These are phyloP conservation scores for Solanum aculeatissimum DNA, from an alignment of 305 asterid genomes.

Conservation along the genomic window DNA sequence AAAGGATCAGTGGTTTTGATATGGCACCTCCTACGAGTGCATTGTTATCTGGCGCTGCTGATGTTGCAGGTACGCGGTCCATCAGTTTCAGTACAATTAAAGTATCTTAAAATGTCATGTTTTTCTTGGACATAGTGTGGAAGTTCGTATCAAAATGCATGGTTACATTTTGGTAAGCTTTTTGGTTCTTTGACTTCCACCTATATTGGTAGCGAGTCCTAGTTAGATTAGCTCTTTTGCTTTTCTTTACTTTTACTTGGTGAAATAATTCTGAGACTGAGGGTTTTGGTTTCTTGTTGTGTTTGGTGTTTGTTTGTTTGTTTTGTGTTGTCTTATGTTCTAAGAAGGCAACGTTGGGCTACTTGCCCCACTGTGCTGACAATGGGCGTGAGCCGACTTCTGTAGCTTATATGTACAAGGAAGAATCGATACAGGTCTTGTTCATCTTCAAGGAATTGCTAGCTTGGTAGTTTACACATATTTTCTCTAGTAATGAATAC, in stretches of 20 bases:
- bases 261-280: conserved; percentile 62
- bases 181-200: conserved; percentile 41
- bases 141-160: conserved; percentile 62
- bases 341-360: conserved; percentile 99
- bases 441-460: conserved; percentile 91
- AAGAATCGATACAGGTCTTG: conserved; percentile 90
- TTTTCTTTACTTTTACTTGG: conserved; percentile 50
- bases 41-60: conserved; percentile 52
- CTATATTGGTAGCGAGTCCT: conserved; percentile 28
- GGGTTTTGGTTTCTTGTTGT: conserved; percentile 90
- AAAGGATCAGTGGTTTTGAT: conserved; percentile 98
- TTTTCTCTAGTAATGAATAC: conserved; percentile 1
- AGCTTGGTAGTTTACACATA: conserved; percentile 54
- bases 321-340: conserved; percentile 85
- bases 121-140: conserved; percentile 69
- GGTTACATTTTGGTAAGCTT: conserved; percentile 91
- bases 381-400: conserved; percentile 99
- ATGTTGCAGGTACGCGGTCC: conserved; percentile 52
- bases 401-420: conserved; percentile 97
- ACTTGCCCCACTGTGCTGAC: conserved; percentile 99
- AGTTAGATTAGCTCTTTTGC: conserved; percentile 30
- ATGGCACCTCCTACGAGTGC: conserved; percentile 86
- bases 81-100: conserved; percentile 6
- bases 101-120: conserved; percentile 28
- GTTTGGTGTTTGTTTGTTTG: conserved; percentile 97